Evolutionary conservation across 176 grass and related monocot species (phyloP).

Genomic region (Lolium rigidum): DNA sequence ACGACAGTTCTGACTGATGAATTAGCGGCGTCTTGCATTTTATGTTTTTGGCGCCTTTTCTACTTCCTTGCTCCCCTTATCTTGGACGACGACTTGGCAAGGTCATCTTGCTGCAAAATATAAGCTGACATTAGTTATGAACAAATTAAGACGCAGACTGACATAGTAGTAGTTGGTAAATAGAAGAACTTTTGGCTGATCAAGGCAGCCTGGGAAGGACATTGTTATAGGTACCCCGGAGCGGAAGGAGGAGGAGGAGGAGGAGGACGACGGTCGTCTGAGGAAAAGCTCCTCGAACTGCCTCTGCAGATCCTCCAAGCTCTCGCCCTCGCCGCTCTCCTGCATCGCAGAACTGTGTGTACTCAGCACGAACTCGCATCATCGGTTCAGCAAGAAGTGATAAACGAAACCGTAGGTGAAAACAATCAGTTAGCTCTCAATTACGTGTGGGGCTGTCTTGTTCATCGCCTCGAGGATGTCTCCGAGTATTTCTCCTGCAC

Average conservation of each 20-base stretch:
- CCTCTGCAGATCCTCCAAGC: constrained; percentile 59
- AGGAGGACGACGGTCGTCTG: constrained; percentile 31
- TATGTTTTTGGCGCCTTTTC: not conserved
- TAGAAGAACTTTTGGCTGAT: too few relatives aligned
- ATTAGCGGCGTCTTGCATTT: not conserved
- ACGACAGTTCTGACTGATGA: not conserved
- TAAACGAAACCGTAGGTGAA: not conserved
- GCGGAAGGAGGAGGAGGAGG: not conserved
- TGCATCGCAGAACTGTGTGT: not conserved
- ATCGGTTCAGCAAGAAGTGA: not conserved
- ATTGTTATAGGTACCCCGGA: constrained; percentile 11
- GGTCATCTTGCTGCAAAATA: not conserved
- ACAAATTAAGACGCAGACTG: too few relatives aligned
- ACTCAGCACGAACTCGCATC: not conserved
- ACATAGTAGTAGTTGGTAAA: too few relatives aligned
- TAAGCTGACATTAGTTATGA: not conserved
- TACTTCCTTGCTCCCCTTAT: constrained; percentile 26
- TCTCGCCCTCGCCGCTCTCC: constrained; percentile 41
- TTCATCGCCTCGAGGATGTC: constrained; percentile 76
- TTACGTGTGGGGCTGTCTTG: constrained; percentile 35
- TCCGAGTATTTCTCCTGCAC: constrained; percentile 60
- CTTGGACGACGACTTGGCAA: constrained; percentile 37
- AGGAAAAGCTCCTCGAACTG: constrained; percentile 77
- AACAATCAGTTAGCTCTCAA: not conserved
- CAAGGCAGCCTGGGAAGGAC: too few relatives aligned